Evolutionary conservation across 2,329 filamentous ascomycete genomes (phyloP), one percentile per base, ranked within the genome.

Genomic region (Ceratocystis cacaofunesta): DNA sequence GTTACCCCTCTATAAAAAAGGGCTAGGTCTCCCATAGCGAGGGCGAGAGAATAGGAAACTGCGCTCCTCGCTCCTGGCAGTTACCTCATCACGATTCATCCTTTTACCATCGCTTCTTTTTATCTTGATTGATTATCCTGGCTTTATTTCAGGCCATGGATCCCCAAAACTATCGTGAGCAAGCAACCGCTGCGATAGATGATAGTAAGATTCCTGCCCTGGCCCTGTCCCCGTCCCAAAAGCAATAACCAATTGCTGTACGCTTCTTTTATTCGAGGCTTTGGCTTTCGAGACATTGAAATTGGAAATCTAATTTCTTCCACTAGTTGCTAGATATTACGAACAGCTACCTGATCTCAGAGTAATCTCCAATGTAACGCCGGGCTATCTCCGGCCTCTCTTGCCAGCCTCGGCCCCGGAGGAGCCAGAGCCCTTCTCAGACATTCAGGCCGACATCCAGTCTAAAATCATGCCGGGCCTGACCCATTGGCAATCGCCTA

Each of bases 401-500:
- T 84, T 97, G 25, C 92, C 92, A 1, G 71, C 76, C 48, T 79
- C 77, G 64, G 84, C 83, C 48, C 92, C 83, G 61, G 78, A 80
- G 69, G 78, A 83, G 67, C 88, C 81, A 71, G 90, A 87, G 78
- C 77, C 82, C 72, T 96, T 92, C 89, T 76, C 79, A 25, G 79
- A 83, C 63, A 96, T 97, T 72, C 88, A 90, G 71, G 80, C 84
- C 66, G 92, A 97, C 73, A 85, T 97, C 63, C 87, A 92, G 70
- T 77, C 81, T 57, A 89, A 94, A 73, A 96, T 97, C 72, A 84
- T 96, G 73, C 92, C 92, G 0, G 92, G 92, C 5, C 79, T 97
- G 65, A 96, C 92, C 0, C 92, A 96, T 76, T 97, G 92, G 91
- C 87, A 95, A 73, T 90, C 86, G 1, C 92, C 90, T 17, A 91